Evolutionary conservation across 2,329 filamentous ascomycete genomes (phyloP).

Genomic region (Camptophora hylomeconis): DNA sequence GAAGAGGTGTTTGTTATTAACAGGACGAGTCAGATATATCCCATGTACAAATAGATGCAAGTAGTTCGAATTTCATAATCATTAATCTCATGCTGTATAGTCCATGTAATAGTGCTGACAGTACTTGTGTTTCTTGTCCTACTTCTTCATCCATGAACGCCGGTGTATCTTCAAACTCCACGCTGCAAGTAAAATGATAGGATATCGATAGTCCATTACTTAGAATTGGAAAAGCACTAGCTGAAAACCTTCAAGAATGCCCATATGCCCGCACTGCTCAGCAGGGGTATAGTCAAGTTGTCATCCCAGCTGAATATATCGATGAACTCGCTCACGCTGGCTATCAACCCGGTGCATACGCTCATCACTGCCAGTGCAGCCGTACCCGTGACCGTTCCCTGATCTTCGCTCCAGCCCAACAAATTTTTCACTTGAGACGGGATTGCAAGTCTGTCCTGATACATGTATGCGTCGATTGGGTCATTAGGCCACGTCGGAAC

Average conservation of each 20-base stretch:
- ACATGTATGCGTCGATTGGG: conserved; percentile 54
- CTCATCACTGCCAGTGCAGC: conserved; percentile 70
- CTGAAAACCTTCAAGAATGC: conserved; percentile 82
- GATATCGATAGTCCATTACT: too few species aligned
- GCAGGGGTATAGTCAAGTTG: conserved; percentile 87
- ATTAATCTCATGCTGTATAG: too few species aligned
- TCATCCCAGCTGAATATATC: conserved; percentile 94
- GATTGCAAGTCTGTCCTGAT: conserved; percentile 61
- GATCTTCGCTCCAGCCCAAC: conserved; percentile 46
- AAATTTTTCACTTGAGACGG: conserved; percentile 45
- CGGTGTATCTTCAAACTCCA: too few species aligned
- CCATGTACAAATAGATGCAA: too few species aligned
- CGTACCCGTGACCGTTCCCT: conserved; percentile 54
- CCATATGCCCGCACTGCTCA: conserved; percentile 82
- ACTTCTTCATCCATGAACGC: too few species aligned
- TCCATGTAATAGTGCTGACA: too few species aligned
- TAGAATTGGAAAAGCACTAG: too few species aligned
- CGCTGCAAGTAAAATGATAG: too few species aligned
- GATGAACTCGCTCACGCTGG: conserved; percentile 76
- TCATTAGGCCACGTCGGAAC: conserved; percentile 56
- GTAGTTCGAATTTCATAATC: too few species aligned
- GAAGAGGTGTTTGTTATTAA: too few species aligned
- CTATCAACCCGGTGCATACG: conserved; percentile 75
- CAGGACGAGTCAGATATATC: too few species aligned
- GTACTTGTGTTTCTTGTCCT: too few species aligned